phyloP scores from a whole-genome alignment of 1,139 yeast species.

The Lodderomyces jiufengensis region DNA sequence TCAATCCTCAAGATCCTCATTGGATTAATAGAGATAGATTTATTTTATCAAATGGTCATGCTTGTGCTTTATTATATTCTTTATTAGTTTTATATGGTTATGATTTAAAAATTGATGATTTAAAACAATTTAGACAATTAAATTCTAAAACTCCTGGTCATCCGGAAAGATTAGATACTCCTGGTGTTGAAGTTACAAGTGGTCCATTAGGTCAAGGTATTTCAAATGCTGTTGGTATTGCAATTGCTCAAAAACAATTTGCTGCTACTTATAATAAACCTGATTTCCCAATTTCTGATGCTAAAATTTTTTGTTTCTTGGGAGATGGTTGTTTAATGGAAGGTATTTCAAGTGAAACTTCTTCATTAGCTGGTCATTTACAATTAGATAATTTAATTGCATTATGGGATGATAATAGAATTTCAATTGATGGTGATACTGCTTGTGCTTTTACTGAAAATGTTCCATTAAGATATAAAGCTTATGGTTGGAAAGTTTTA shows the following conservation, averaged over 20 bases:
- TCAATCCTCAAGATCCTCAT: constrained; percentile 86
- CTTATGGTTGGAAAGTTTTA: constrained; percentile 93
- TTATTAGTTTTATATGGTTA: constrained; percentile 85
- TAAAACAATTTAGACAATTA: constrained; percentile 88
- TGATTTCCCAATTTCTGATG: constrained; percentile 65
- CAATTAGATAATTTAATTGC: constrained; percentile 92
- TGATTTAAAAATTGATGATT: constrained; percentile 77
- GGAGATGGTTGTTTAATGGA: constrained; percentile 99
- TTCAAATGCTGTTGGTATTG: constrained; percentile 94
- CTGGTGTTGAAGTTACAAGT: constrained; percentile 96
- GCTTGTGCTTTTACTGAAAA: constrained; percentile 92
- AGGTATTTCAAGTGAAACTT: constrained; percentile 95
- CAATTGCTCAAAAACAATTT: constrained; percentile 88
- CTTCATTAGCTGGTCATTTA: constrained; percentile 94
- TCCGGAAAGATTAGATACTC: constrained; percentile 75
- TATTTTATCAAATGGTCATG: constrained; percentile 95
- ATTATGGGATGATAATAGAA: constrained; percentile 95
- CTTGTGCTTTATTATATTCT: constrained; percentile 86
- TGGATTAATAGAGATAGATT: constrained; percentile 97
- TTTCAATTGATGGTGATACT: constrained; percentile 95
- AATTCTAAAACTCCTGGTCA: constrained; percentile 95
- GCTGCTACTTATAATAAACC: constrained; percentile 96
- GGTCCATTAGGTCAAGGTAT: constrained; percentile 99
- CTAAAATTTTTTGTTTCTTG: constrained; percentile 73
- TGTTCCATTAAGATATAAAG: constrained; percentile 77